Evolutionary conservation across 2,329 filamentous ascomycete genomes (phyloP), one percentile per base, ranked within the genome.

Genomic region (Fusarium veterinarium): DNA sequence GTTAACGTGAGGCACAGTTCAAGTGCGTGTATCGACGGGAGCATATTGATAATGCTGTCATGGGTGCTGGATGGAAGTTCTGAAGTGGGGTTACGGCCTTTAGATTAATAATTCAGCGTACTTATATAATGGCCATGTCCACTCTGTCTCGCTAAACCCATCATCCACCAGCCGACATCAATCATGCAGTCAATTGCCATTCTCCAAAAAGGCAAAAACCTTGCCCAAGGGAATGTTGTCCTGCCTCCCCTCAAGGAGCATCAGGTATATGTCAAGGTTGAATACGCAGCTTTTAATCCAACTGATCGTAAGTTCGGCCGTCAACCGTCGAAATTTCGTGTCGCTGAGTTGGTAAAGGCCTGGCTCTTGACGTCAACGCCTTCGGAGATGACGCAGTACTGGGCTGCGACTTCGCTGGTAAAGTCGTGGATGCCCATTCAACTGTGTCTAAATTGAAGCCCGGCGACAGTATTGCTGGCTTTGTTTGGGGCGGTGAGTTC

Each of bases 341-440:
- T 25, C 25, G 25, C 25, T 25, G 25, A 25, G 1, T 25, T 25
- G 25, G 1, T 25, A 1, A 25, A 25, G 62, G 80, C 76, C 81
- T 33, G 68, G 80, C 75, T 6, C 76, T 83, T 40, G 81, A 83
- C 51, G 25, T 58, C 4, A 80, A 83, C 40, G 80, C 79, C 5
- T 84, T 85, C 33, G 82, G 81, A 3, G 78, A 83, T 8, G 80
- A 72, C 7, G 76, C 79, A 1, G 79, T 84, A 3, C 61, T 83
- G 0, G 82, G 82, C 11, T 78, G 75, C 4, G 82, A 84, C 40
- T 84, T 83, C 60, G 74, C 76, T 2, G 83, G 83, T 0, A 72
- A 48, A 2, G 81, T 84, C 1, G 78, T 79, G 17, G 49, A 71
- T n/a, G 23, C 79, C 0, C 83, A 82, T 8, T 31, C 64, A 7